Percentiles rank a stretch among this genome's conserved stretches.
These are phyloP conservation scores for Yamadazyma sp. DNA, from an alignment of 805 yeast genomes.

Conservation along the genomic window DNA sequence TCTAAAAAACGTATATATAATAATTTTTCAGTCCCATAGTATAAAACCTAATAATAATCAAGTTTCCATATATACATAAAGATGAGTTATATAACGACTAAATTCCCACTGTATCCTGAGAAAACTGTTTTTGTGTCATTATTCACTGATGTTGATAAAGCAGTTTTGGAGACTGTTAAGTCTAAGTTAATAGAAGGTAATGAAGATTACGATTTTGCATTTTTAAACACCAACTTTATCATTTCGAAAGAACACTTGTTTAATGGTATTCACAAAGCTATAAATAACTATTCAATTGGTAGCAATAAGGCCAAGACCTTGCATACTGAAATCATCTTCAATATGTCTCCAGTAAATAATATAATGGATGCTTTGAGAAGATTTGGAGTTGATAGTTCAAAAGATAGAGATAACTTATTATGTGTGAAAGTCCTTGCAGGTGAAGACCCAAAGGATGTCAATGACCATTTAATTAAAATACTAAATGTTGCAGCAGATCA, in stretches of 20 bases:
- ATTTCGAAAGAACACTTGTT: slow-evolving; percentile 60
- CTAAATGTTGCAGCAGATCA: slow-evolving; percentile 11
- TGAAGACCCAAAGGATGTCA: slow-evolving; percentile 16
- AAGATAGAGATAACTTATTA: slow-evolving; percentile 37
- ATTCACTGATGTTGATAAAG: slow-evolving; percentile 45
- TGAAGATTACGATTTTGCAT: slow-evolving; percentile 54
- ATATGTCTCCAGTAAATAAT: slow-evolving; percentile 67
- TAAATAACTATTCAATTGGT: slow-evolving; percentile 47
- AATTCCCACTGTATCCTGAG: slow-evolving; percentile 46
- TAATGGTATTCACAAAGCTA: slow-evolving; percentile 58
- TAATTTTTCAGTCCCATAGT: no score
- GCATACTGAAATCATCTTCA: slow-evolving; percentile 69
- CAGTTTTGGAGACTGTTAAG: slow-evolving; percentile 38
- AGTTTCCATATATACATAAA: no score
- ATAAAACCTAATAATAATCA: no score
- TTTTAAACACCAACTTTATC: slow-evolving; percentile 58
- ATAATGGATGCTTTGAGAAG: slow-evolving; percentile 67
- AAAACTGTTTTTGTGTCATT: slow-evolving; percentile 36
- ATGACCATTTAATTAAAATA: slow-evolving; percentile 29
- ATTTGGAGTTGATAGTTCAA: slow-evolving; percentile 61
- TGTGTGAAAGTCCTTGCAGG: slow-evolving; percentile 46
- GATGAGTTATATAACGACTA: neutral
- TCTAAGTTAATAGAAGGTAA: slow-evolving; percentile 43
- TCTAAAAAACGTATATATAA: no score
- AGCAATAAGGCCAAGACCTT: slow-evolving; percentile 59